Percentiles rank a stretch among this genome's conserved stretches.
Evolutionary conservation across 1,284 basidiomycete genomes (phyloP).

Genomic region (Rhodotorula sp.): DNA sequence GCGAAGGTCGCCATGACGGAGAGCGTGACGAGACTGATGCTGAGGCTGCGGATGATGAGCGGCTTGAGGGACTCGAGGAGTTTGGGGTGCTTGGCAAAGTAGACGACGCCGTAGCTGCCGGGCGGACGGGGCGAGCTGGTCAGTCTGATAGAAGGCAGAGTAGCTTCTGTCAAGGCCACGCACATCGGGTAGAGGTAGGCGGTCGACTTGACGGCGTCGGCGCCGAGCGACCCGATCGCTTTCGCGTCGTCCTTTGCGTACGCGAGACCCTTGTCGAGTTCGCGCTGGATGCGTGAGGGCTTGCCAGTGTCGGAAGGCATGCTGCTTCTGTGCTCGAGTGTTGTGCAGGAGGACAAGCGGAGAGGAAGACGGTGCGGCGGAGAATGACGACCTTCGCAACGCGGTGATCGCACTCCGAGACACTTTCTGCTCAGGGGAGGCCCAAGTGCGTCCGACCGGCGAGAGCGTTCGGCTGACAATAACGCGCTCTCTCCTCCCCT

Average conservation of each 20-base stretch:
- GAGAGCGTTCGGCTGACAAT: too few relatives aligned
- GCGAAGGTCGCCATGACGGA: constrained; percentile 62
- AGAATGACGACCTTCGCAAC: background rate
- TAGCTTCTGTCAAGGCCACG: constrained; percentile 19
- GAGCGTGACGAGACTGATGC: constrained; percentile 53
- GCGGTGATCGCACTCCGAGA: too few relatives aligned
- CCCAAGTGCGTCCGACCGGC: too few relatives aligned
- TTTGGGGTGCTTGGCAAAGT: constrained; percentile 51
- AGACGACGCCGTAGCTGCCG: constrained; percentile 50
- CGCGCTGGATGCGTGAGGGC: constrained; percentile 15
- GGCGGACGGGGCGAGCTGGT: background rate
- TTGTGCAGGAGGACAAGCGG: constrained; percentile 6
- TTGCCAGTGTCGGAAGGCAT: constrained; percentile 7
- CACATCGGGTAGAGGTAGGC: constrained; percentile 55
- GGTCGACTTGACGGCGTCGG: constrained; percentile 51
- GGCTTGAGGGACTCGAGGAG: constrained; percentile 52
- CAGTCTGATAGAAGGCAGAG: background rate
- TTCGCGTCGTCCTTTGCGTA: constrained; percentile 32
- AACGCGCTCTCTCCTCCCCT: too few relatives aligned
- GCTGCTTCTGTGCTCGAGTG: constrained; percentile 31
- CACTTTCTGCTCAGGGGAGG: too few relatives aligned
- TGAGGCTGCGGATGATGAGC: constrained; percentile 49
- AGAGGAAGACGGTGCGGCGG: background rate
- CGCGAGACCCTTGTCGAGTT: constrained; percentile 25
- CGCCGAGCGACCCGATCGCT: constrained; percentile 44